These are phyloP conservation scores for Caloboletus firmus DNA, from an alignment of 1,284 basidiomycete species.

Conservation along the genomic window DNA sequence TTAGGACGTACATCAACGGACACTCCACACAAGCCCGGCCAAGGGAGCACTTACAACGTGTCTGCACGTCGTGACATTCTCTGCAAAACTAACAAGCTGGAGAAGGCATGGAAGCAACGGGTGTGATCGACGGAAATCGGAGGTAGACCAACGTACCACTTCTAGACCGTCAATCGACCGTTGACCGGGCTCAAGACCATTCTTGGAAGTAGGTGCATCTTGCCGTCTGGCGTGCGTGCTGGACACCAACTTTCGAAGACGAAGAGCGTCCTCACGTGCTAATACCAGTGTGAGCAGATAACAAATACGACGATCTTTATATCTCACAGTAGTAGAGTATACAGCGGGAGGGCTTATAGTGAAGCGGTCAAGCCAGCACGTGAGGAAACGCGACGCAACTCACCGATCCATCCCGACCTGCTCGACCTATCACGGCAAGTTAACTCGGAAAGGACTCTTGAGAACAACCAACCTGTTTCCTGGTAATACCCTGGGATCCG, in stretches of 20 bases:
- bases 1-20: conserved; percentile 28
- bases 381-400: conserved; percentile 25
- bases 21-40: no score
- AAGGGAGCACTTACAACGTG: conserved; percentile 59
- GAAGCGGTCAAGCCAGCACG: background rate
- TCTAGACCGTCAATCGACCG: conserved; percentile 64
- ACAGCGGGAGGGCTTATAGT: conserved; percentile 69
- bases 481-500: conserved; percentile 74
- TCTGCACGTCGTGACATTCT: conserved; percentile 63
- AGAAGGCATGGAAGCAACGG: background rate
- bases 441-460: conserved; percentile 1
- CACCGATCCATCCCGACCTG: conserved; percentile 81
- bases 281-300: conserved; percentile 5
- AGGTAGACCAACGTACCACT: conserved; percentile 44
- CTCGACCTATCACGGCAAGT: conserved; percentile 52
- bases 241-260: conserved; percentile 54
- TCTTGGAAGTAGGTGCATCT: conserved; percentile 39
- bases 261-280: conserved; percentile 76
- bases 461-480: conserved; percentile 63
- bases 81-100: conserved; percentile 68
- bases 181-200: conserved; percentile 63
- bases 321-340: conserved; percentile 76
- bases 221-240: conserved; percentile 48
- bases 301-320: background rate
- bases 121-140: background rate